Evolutionary conservation across 805 yeast genomes (phyloP), one percentile per base, ranked within the genome.

Genomic region (Metschnikowia lochheadii): DNA sequence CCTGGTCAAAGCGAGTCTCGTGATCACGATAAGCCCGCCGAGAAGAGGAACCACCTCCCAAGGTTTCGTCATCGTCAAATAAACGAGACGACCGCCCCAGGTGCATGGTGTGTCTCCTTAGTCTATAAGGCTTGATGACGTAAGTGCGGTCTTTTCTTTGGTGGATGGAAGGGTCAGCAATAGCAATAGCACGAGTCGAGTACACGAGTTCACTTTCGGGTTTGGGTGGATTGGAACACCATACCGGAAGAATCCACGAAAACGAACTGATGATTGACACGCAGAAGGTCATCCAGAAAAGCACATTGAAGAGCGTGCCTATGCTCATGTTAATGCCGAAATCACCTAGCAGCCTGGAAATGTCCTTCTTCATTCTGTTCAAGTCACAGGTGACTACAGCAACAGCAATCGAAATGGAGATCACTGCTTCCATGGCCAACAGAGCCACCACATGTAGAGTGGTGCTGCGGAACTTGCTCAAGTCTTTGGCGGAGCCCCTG

Each of bases 141-240:
- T 45, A 51, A 8, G 29, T 26, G 29, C 29, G 14, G 18, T 35
- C 14, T 15, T 6, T 6, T 32, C 15, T 20, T 46, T 37, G 14
- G 32, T n/a, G 6, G 40, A 26, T 10, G 11, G 11, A 2, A 26
- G 11, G 29, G 10, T 8, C 29, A 26, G 29, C 29, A 26, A 26
- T 8, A 26, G 29, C 29, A n/a, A 23, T 5, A 8, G 40, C 7
- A 17, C 40, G 39, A 21, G 34, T 18, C 6, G 46, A 44, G 40
- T 49, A 43, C 6, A 44, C 52, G 7, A 38, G 31, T 8, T 61
- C 68, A 2, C 57, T 60, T n/a, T 57, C 56, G n/a, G 60, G 63
- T 4, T 52, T 63, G 0, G 63, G 60, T 4, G 82, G 80, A 46
- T 79, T 75, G 6, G 80, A 77, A 66, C 84, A 82, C 86, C 87